phyloP scores from a whole-genome alignment of 345 rosid genomes.

The Dipteronia dyeriana region DNA sequence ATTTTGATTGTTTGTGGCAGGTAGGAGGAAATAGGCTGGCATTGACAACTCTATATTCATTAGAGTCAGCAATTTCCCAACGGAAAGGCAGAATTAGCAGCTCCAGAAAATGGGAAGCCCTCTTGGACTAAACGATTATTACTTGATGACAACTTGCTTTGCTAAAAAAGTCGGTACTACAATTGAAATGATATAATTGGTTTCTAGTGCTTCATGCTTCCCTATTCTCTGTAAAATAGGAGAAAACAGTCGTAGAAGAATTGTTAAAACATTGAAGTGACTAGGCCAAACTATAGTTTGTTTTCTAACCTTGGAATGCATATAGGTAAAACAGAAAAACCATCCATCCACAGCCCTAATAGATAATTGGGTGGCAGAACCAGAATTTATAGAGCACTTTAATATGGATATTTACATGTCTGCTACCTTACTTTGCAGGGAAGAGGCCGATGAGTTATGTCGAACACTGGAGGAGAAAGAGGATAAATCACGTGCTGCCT shows the following conservation, averaged over 20 bases:
- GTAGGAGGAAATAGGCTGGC: constrained; percentile 53
- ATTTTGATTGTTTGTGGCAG: constrained; percentile 35
- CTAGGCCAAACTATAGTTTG: background rate
- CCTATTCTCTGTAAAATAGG: background rate
- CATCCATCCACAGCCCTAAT: background rate
- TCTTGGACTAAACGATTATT: constrained; percentile 76
- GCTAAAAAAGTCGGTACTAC: constrained; percentile 73
- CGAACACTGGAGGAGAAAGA: constrained; percentile 74
- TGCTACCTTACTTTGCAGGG: constrained; percentile 37
- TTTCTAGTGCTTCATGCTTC: background rate
- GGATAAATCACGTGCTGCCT: constrained; percentile 52
- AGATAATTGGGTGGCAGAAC: background rate
- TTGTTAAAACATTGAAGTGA: background rate
- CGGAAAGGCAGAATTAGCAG: constrained; percentile 62
- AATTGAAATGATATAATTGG: background rate
- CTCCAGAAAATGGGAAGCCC: constrained; percentile 58
- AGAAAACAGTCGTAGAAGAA: background rate
- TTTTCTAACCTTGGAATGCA: background rate
- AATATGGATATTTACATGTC: background rate
- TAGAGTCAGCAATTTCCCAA: constrained; percentile 69
- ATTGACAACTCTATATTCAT: constrained; percentile 57
- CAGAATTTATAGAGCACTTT: background rate
- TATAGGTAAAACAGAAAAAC: background rate
- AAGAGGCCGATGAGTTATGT: constrained; percentile 77
- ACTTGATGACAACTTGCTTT: constrained; percentile 48